Conservation (phyloP, 2,329 filamentous ascomycete genomes). For the Fusarium paranaense region DNA sequence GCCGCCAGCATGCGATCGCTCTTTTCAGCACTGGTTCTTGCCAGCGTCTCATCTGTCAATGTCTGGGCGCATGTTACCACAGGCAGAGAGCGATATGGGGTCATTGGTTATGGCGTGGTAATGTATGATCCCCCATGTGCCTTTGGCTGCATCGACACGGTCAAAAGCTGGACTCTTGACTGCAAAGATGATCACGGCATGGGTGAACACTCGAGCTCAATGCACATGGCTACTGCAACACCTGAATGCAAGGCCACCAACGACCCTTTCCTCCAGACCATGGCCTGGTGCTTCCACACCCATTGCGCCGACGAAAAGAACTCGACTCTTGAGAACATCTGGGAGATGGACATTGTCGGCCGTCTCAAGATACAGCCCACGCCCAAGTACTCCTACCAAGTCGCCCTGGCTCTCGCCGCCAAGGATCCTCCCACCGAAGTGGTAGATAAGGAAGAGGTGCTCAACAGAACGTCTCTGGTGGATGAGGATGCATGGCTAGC, state of each 20-base stretch:
- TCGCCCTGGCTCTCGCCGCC: background rate
- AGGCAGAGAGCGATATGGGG: background rate
- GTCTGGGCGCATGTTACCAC: background rate
- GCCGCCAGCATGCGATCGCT: background rate
- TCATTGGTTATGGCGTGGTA: background rate
- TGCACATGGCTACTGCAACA: background rate
- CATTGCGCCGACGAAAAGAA: background rate
- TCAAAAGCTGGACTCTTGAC: background rate
- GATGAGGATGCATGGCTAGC: background rate
- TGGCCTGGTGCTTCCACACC: slow-evolving; percentile 22
- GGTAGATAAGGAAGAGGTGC: background rate
- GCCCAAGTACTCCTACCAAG: slow-evolving; percentile 11
- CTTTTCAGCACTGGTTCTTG: background rate
- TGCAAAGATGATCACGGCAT: background rate
- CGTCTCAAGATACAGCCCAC: background rate
- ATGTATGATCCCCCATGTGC: background rate
- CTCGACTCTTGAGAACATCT: slow-evolving; percentile 3
- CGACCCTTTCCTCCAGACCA: slow-evolving; percentile 12
- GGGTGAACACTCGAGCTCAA: background rate
- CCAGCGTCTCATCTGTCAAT: background rate
- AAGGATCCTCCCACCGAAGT: background rate
- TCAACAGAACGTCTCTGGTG: background rate
- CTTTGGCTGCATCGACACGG: background rate
- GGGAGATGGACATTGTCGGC: slow-evolving; percentile 8
- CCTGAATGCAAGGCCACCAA: slow-evolving; percentile 13